phyloP scores from a whole-genome alignment of 2,329 filamentous ascomycete species.

The Aureobasidium sp. region DNA sequence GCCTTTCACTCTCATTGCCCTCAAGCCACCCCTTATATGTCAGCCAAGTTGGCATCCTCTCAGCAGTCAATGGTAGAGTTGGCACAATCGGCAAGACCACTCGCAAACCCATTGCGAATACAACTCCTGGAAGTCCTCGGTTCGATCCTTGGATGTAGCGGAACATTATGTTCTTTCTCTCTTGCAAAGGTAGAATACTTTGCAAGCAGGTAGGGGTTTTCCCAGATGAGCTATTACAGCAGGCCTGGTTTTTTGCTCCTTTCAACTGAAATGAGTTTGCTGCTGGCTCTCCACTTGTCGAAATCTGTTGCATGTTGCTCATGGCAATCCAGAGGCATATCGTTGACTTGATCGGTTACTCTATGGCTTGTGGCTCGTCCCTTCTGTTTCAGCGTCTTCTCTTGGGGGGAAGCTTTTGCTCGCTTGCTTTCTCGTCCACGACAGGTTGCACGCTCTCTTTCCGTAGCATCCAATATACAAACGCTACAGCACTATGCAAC shows the following conservation, averaged over 20 bases:
- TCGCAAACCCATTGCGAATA: not conserved
- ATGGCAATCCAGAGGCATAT: not conserved
- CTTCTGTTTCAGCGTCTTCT: not conserved
- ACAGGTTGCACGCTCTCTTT: not conserved
- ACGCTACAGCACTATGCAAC: constrained; percentile 15
- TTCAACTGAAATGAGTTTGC: not conserved
- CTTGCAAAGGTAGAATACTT: not conserved
- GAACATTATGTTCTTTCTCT: not conserved
- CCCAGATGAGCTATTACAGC: not conserved
- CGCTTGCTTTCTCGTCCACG: not conserved
- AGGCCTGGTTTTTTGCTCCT: not conserved
- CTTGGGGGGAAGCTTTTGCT: not conserved
- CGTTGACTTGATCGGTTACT: not conserved
- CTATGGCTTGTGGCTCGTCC: not conserved
- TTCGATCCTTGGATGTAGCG: not conserved
- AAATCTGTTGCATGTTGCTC: not conserved
- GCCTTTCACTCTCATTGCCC: not conserved
- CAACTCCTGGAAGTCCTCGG: not conserved
- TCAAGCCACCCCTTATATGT: not conserved
- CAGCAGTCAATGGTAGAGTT: not conserved
- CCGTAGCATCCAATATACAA: not conserved
- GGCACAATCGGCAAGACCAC: not conserved
- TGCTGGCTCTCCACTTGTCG: not conserved
- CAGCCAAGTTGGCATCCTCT: not conserved
- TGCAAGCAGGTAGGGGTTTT: not conserved